Evolutionary conservation across 1,139 yeast genomes (phyloP).

Genomic region (Starmera stellimalicola): DNA sequence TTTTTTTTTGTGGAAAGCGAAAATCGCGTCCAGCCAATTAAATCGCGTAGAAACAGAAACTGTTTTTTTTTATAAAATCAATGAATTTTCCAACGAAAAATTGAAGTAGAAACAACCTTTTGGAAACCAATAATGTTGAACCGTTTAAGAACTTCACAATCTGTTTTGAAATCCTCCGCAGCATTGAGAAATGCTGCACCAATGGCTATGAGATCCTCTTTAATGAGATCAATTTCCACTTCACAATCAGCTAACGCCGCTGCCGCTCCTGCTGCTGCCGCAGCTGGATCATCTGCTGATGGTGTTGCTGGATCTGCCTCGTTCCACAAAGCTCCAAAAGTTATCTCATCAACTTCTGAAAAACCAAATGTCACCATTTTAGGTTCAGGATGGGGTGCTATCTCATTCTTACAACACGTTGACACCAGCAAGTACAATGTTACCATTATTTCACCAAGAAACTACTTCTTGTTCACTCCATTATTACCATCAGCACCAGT

Average conservation of each 20-base stretch:
- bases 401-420: slow-evolving; percentile 71
- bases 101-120: too few relatives aligned
- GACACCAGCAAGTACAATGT: slow-evolving; percentile 87
- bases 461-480: slow-evolving; percentile 91
- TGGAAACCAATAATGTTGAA: slow-evolving; percentile 1
- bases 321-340: slow-evolving; percentile 28
- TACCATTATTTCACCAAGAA: slow-evolving; percentile 85
- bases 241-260: neutral
- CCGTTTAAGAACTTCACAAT: neutral
- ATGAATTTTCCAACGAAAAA: too few relatives aligned
- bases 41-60: too few relatives aligned
- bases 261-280: neutral
- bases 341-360: slow-evolving; percentile 22
- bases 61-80: too few relatives aligned
- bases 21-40: too few relatives aligned
- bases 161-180: slow-evolving; percentile 1
- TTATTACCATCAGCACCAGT: slow-evolving; percentile 89
- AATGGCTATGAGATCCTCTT: neutral
- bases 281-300: slow-evolving; percentile 1
- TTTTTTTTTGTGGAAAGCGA: neutral
- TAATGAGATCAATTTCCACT: neutral
- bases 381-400: slow-evolving; percentile 96
- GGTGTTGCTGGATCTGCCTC: slow-evolving; percentile 26
- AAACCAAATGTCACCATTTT: slow-evolving; percentile 51
- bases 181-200: neutral